Evolutionary conservation across 352 stramenopile species (phyloP).

Genomic region (Globisporangium alternatum): DNA sequence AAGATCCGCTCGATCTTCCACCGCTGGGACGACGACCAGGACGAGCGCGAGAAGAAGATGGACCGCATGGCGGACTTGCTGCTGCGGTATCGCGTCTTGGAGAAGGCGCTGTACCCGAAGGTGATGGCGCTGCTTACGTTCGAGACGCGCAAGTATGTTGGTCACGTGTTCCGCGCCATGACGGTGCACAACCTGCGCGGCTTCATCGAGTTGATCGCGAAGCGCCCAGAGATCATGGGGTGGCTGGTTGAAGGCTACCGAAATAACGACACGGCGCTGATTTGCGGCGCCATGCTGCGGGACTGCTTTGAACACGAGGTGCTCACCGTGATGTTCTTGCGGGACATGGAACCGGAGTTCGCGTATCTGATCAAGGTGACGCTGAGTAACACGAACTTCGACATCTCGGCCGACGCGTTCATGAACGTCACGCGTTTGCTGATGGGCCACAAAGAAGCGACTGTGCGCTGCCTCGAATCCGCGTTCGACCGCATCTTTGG

Average conservation of each 20-base stretch:
- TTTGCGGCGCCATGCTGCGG: constrained; percentile 76
- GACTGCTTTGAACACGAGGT: constrained; percentile 73
- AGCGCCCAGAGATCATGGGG: constrained; percentile 65
- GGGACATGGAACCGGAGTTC: constrained; percentile 58
- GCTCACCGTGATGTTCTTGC: constrained; percentile 59
- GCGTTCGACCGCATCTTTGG: constrained; percentile 72
- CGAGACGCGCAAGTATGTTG: constrained; percentile 81
- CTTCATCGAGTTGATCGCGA: constrained; percentile 58
- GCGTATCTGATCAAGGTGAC: constrained; percentile 67
- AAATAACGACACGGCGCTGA: constrained; percentile 68
- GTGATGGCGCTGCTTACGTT: constrained; percentile 74
- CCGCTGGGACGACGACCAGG: constrained; percentile 66
- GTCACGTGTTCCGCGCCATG: constrained; percentile 73
- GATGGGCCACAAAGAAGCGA: constrained; percentile 60
- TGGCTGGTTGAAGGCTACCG: constrained; percentile 76
- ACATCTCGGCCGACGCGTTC: constrained; percentile 81
- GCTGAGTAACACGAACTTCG: constrained; percentile 79
- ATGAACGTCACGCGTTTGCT: constrained; percentile 75
- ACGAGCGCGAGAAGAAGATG: constrained; percentile 76
- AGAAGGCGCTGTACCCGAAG: constrained; percentile 71
- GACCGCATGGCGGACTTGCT: constrained; percentile 75
- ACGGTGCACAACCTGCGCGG: constrained; percentile 64
- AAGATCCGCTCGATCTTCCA: constrained; percentile 78
- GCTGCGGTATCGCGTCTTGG: constrained; percentile 65
- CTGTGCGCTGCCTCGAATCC: constrained; percentile 41